Conservation (phyloP, 225 moss, liverwort and hornwort species). For the Bryum argenteum region DNA sequence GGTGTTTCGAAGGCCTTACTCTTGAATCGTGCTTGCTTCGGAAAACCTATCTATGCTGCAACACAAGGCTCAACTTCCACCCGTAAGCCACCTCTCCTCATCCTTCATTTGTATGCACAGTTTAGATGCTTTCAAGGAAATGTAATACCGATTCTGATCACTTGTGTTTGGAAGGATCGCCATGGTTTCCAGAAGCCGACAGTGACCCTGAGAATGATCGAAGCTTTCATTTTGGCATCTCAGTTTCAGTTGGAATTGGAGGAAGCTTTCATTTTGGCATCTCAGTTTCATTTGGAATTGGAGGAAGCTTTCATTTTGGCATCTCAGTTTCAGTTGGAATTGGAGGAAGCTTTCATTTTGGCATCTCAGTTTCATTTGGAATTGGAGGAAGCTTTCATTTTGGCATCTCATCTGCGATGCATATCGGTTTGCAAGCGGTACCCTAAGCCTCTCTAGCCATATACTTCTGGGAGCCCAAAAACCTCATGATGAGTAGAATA, state of each 20-base stretch:
- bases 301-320: no score
- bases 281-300: no score
- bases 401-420: slow-evolving; percentile 65
- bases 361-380: slow-evolving; percentile 74
- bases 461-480: neutral
- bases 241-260: no score
- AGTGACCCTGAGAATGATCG: slow-evolving; percentile 42
- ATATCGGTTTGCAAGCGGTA: slow-evolving; percentile 62
- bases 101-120: neutral
- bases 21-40: slow-evolving; percentile 83
- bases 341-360: no score
- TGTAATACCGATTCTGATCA: neutral
- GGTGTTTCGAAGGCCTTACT: slow-evolving; percentile 57
- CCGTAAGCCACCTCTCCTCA: slow-evolving; percentile 40
- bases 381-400: slow-evolving; percentile 88
- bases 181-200: slow-evolving; percentile 43
- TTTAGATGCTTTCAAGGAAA: neutral
- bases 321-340: no score
- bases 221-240: no score
- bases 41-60: slow-evolving; percentile 50
- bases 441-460: neutral
- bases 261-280: no score
- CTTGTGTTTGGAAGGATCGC: slow-evolving; percentile 46
- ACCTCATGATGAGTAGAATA: no score
- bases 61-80: slow-evolving; percentile 33